Evolutionary conservation across 345 rosid genomes (phyloP), one percentile per base, ranked within the genome.

Genomic region (Laguncularia racemosa): DNA sequence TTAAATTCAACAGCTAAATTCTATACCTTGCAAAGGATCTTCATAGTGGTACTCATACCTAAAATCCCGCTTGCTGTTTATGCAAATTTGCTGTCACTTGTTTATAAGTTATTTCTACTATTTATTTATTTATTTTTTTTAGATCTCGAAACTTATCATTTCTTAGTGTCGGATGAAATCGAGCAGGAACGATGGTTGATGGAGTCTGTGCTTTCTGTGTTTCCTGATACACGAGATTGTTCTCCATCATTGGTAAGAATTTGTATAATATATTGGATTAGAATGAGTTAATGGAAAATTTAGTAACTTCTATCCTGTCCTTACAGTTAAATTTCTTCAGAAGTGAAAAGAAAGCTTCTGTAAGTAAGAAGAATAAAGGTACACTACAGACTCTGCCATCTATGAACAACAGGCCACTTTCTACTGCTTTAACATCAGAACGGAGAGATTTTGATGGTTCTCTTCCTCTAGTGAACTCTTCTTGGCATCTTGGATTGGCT

Each of bases 171-270:
- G 67, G 50, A 70, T 74, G 67, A 65, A 72, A 60, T 69, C 77
- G 75, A 67, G 66, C 88, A 93, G 96, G 99, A 93, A 81, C 71
- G 47, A 54, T 89, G 99, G 97, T 78, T 93, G 58, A 86, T 78
- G 68, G 96, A 83, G 67, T 65, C 82, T 53, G 96, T 85, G 72
- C 91, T 93, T 67, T 69, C 74, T 68, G 63, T 62, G 40, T 93
- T 93, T 78, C 76, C 90, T 16, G 99, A 93, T 73, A 93, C 99
- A 50, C 73, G 76, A 67, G 84, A 84, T 61, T 86, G 82, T 81
- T 83, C 91, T 66, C 83, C 95, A 16, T 83, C 86, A 59, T 72
- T 93, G 96, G 97, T 89, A 70, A 81, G 84, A 65, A 46, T 18
- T 52, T 51, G 23, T 51, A 20, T 54, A 54, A 61, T 55, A 51